These are phyloP conservation scores for Microcyclospora tardicrescens DNA, from an alignment of 2,329 filamentous ascomycete genomes.

Conservation along the genomic window DNA sequence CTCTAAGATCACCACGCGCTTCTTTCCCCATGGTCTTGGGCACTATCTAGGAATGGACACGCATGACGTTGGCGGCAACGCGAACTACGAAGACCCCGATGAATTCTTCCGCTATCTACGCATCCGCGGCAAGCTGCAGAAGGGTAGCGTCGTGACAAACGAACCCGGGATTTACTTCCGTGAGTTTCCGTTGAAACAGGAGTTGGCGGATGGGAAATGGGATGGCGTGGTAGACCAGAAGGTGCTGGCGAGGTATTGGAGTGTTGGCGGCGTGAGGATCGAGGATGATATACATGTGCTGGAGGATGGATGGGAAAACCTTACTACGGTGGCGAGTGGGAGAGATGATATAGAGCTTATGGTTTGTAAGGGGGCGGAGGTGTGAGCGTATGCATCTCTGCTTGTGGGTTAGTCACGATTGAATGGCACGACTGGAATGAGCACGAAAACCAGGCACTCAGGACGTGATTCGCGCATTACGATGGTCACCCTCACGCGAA, in stretches of 20 bases:
- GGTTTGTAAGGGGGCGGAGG: background rate
- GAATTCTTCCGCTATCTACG: conserved; percentile 77
- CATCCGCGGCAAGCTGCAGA: conserved; percentile 40
- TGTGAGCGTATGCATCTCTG: background rate
- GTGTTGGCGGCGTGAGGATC: conserved; percentile 78
- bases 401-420: too few relatives aligned
- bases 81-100: conserved; percentile 54
- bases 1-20: conserved; percentile 33
- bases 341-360: conserved; percentile 20
- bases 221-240: conserved; percentile 51
- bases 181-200: conserved; percentile 57
- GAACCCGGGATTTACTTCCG: conserved; percentile 84
- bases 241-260: conserved; percentile 56
- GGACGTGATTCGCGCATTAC: too few relatives aligned
- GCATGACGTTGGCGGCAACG: conserved; percentile 37
- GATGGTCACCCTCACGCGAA: too few relatives aligned
- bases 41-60: conserved; percentile 42
- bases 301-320: conserved; percentile 63
- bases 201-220: conserved; percentile 49
- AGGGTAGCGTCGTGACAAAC: conserved; percentile 74
- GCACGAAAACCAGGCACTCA: too few relatives aligned
- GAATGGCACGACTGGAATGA: too few relatives aligned
- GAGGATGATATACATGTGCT: conserved; percentile 81
- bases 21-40: conserved; percentile 39
- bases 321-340: conserved; percentile 62